Base-by-base conservation (phyloP, 179 eudicot species). In the Beta macrorhiza region DNA sequence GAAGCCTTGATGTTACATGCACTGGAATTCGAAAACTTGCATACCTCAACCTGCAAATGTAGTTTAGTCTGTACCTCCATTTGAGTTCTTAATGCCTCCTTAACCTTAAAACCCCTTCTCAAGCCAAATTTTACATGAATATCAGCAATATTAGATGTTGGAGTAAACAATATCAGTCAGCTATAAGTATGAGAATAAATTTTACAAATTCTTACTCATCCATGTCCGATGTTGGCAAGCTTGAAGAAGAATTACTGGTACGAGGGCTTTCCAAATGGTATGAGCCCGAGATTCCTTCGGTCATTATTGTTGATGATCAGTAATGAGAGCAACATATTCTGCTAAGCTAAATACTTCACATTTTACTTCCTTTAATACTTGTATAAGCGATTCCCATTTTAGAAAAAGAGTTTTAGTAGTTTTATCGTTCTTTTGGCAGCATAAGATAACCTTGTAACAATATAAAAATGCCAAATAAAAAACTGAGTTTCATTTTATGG, bases 31-130 rank as follows among this genome's bases (percentile, higher is more conserved):
- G 67, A 67, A 53, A 59, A 69, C 47, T 61, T 25, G 15, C 83
- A 70, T 88, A 88, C 94, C 91, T 91, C 92, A 32, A 91, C 92
- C 88, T 90, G 89, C 49, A 90, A 85, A 82, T 91, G 94, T 68
- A 91, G 81, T 79, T 90, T 88, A 69, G 92, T 91, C 82, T 91
- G 91, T 74, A 92, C 91, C 84, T 92, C 96, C 96, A 92, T 92
- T 75, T 92, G 96, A 71, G 89, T 92, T 84, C 93, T 89, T 78
- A 91, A 85, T 20, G 96, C 93, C 85, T 92, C 96, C 88, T 91
- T 91, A 62, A 92, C 93, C 85, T 89, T 93, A 76, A 83, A 90
- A 10, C 95, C 92, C 88, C 97, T 92, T 79, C 13, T 74, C 67
- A 63, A 70, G 80, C 53, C 42, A 63, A 85, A 37, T 20, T 57